phyloP scores from a whole-genome alignment of 179 eudicot genomes.

The Spergularia azorica region DNA sequence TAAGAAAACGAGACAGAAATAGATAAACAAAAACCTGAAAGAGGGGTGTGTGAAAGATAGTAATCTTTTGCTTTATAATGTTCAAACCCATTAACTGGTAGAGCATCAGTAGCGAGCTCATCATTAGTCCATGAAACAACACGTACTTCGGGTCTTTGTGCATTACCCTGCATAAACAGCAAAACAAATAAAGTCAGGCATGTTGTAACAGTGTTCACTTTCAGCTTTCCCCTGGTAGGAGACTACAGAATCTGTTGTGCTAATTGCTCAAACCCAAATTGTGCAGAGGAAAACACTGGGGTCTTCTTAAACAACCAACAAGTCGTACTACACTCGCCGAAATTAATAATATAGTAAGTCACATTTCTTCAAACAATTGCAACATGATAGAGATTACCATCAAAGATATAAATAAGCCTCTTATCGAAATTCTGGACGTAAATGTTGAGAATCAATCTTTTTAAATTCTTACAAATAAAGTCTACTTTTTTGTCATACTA shows the following conservation, averaged over 20 bases:
- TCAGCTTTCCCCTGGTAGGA: slow-evolving; percentile 10
- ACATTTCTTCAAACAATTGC: not conserved
- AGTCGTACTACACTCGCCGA: not conserved
- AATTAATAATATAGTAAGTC: not conserved
- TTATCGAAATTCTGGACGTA: not conserved
- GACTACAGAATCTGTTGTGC: not conserved
- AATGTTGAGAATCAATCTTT: not conserved
- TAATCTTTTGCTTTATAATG: slow-evolving; percentile 97
- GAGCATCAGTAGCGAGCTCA: slow-evolving; percentile 95
- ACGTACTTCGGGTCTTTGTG: slow-evolving; percentile 97
- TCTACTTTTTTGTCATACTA: not conserved
- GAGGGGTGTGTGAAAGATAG: slow-evolving; percentile 70
- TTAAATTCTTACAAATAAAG: not conserved
- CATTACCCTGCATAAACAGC: slow-evolving; percentile 65
- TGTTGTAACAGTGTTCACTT: slow-evolving; percentile 1
- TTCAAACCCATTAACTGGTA: slow-evolving; percentile 93
- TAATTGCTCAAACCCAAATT: not conserved
- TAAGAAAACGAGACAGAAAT: not conserved
- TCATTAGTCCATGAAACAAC: slow-evolving; percentile 96
- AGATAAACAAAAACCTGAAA: not conserved
- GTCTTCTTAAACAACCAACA: not conserved
- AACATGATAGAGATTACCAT: not conserved
- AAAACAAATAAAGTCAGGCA: slow-evolving; percentile 12
- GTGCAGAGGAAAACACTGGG: not conserved
- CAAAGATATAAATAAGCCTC: not conserved